Evolutionary conservation across 2,329 filamentous ascomycete species (phyloP).

Genomic region (Colletotrichum scovillei): DNA sequence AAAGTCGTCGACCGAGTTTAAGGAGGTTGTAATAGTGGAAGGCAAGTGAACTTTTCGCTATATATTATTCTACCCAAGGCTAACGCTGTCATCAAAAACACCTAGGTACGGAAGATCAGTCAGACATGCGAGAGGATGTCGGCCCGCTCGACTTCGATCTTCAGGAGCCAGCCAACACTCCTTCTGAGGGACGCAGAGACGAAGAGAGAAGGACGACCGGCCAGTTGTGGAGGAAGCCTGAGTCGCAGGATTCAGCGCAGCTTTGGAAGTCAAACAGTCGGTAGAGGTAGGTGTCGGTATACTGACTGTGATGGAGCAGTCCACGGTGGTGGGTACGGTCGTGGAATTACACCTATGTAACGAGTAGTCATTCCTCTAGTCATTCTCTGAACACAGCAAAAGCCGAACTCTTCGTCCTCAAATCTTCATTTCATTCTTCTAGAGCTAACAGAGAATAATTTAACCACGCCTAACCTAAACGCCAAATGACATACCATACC

Average conservation of each 20-base stretch:
- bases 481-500: not conserved
- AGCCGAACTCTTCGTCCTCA: not conserved
- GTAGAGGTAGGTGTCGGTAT: not conserved
- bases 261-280: not conserved
- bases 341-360: not conserved
- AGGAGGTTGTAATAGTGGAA: not conserved
- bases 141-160: not conserved
- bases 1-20: slow-evolving; percentile 18
- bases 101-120: not conserved
- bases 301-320: not conserved
- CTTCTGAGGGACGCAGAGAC: slow-evolving; percentile 46
- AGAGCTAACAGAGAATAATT: not conserved
- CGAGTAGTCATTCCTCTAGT: slow-evolving; percentile 14
- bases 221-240: slow-evolving; percentile 36
- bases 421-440: not conserved
- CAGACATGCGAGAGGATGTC: not conserved
- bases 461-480: not conserved
- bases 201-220: slow-evolving; percentile 38
- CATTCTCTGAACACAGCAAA: not conserved
- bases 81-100: not conserved
- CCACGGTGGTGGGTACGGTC: no score
- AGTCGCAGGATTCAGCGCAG: not conserved
- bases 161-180: not conserved
- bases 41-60: not conserved
- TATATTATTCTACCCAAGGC: not conserved